phyloP scores from a whole-genome alignment of 2,329 filamentous ascomycete genomes.

The Polytolypa hystricis region DNA sequence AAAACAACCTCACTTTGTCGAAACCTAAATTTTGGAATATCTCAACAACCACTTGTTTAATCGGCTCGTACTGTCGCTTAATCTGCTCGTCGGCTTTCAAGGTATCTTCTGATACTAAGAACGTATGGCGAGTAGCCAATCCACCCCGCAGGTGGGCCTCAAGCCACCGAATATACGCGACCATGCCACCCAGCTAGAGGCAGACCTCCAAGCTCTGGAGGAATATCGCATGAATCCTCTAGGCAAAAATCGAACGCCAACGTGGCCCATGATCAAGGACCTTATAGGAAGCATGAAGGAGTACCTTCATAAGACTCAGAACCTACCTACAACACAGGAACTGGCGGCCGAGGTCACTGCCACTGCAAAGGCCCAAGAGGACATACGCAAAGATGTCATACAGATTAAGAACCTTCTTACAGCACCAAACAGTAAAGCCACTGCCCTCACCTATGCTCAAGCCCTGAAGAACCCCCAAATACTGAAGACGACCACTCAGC shows the following conservation, averaged over 20 bases:
- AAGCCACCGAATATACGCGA: background rate
- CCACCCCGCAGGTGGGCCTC: background rate
- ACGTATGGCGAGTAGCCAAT: conserved; percentile 4
- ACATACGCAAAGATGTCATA: no score
- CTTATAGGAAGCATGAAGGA: background rate
- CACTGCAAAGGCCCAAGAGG: no score
- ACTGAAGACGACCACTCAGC: no score
- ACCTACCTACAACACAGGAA: no score
- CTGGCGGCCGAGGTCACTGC: no score
- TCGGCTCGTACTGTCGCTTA: conserved; percentile 5
- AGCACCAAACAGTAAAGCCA: no score
- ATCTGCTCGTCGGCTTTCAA: conserved; percentile 3
- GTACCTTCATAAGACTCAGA: background rate
- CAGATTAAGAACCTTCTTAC: no score
- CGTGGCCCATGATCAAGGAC: background rate
- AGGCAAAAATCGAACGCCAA: background rate
- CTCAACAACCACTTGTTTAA: conserved; percentile 5
- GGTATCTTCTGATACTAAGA: conserved; percentile 4
- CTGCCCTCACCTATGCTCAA: no score
- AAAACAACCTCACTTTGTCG: conserved; percentile 4
- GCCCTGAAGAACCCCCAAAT: no score
- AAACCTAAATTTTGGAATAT: conserved; percentile 6
- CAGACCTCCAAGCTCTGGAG: no score
- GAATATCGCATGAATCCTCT: background rate
- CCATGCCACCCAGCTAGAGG: background rate